phyloP scores from a whole-genome alignment of 306 rosid species.

The Astragalus membranaceus region DNA sequence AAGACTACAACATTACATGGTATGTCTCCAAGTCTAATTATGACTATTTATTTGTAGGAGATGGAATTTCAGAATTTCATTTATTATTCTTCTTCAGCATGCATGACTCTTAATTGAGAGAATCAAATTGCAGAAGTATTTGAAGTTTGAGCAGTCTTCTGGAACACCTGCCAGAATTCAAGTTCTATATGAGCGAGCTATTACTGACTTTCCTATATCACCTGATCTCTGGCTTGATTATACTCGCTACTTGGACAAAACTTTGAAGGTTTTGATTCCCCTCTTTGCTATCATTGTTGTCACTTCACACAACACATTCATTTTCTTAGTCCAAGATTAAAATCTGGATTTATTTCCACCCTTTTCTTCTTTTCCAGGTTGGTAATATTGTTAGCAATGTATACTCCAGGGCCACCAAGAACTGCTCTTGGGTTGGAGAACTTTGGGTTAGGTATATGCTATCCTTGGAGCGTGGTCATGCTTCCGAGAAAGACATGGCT shows the following conservation, averaged over 20 bases:
- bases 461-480: slow-evolving; percentile 66
- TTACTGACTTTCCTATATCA: slow-evolving; percentile 71
- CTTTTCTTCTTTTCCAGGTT: slow-evolving; percentile 42
- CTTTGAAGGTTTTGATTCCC: slow-evolving; percentile 59
- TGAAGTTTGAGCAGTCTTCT: slow-evolving; percentile 72
- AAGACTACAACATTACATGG: slow-evolving; percentile 62
- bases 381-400: slow-evolving; percentile 55
- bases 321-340: background rate
- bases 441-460: slow-evolving; percentile 85
- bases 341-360: background rate
- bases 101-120: background rate
- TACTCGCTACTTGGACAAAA: slow-evolving; percentile 71
- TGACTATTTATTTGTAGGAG: background rate
- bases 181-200: slow-evolving; percentile 76
- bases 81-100: background rate
- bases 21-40: slow-evolving; percentile 23
- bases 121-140: slow-evolving; percentile 54
- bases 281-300: background rate
- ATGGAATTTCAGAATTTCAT: background rate
- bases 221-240: slow-evolving; percentile 86
- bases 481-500: slow-evolving; percentile 68
- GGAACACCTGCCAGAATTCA: slow-evolving; percentile 82
- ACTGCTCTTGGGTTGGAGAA: slow-evolving; percentile 87
- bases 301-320: background rate
- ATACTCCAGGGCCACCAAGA: slow-evolving; percentile 77